phyloP scores from a whole-genome alignment of 2,329 filamentous ascomycete species.

The Pseudofabraea citricarpa region DNA sequence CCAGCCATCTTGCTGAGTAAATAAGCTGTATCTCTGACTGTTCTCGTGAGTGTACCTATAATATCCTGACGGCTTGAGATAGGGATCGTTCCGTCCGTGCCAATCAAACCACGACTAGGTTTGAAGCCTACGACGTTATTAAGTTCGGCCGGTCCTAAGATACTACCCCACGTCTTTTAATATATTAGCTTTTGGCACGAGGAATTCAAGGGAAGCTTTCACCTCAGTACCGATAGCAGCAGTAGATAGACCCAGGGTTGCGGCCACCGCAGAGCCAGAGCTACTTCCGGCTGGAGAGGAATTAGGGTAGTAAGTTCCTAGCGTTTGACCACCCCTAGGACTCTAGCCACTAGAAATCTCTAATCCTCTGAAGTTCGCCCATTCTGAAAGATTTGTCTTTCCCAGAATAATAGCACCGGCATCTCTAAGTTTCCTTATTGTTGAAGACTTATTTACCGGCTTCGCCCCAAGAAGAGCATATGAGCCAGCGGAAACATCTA shows the following conservation, averaged over 20 bases:
- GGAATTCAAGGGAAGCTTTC: too few relatives aligned
- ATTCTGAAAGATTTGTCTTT: conserved; percentile 41
- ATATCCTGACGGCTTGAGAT: not conserved
- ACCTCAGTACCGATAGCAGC: not conserved
- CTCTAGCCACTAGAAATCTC: conserved; percentile 61
- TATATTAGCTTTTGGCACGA: too few relatives aligned
- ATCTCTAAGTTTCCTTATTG: not conserved
- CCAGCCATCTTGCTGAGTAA: conserved; percentile 59
- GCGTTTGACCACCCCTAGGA: conserved; percentile 54
- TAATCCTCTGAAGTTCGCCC: conserved; percentile 49
- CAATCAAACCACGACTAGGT: conserved; percentile 48
- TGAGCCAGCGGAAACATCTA: conserved; percentile 36
- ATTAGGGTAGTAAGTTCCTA: conserved; percentile 40
- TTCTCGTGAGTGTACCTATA: conserved; percentile 25
- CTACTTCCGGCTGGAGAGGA: not conserved
- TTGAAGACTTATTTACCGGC: conserved; percentile 2
- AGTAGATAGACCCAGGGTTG: not conserved
- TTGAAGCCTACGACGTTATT: conserved; percentile 64
- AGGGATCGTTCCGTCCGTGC: conserved; percentile 52
- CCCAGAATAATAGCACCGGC: not conserved
- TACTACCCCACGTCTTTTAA: conserved; percentile 58
- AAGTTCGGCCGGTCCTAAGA: conserved; percentile 44
- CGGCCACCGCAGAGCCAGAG: not conserved
- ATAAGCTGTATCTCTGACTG: conserved; percentile 58
- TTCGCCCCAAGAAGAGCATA: not conserved